Evolutionary conservation across 306 rosid genomes (phyloP).

Genomic region (Cercis canadensis): DNA sequence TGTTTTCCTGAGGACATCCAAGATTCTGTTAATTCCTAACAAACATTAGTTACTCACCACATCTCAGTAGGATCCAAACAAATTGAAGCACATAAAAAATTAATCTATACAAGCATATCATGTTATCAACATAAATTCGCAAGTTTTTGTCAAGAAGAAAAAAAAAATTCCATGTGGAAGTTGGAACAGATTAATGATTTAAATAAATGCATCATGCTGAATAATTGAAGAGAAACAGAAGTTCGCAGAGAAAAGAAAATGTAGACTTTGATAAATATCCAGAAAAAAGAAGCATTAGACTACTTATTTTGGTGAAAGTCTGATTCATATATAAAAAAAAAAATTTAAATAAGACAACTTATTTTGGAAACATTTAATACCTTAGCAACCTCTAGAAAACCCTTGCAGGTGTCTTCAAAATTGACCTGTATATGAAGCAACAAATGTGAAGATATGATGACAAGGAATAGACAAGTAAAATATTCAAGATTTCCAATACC

Average conservation of each 20-base stretch:
- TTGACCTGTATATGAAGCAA: conserved; percentile 68
- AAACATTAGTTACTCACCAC: no score
- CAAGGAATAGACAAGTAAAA: conserved; percentile 11
- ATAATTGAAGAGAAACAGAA: conserved; percentile 16
- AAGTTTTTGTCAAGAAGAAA: no score
- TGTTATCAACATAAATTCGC: no score
- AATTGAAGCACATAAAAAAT: no score
- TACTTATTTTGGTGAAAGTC: neutral
- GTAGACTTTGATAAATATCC: neutral
- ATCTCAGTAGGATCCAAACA: no score
- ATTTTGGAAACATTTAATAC: conserved; percentile 43
- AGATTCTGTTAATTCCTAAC: no score
- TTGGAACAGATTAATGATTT: no score
- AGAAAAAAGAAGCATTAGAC: neutral
- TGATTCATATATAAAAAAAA: no score
- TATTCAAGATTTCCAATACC: conserved; percentile 19
- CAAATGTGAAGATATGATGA: conserved; percentile 17
- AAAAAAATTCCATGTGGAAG: no score
- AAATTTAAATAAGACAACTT: no score
- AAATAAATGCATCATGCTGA: neutral
- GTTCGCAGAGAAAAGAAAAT: neutral
- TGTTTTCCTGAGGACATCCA: no score
- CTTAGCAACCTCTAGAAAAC: conserved; percentile 96
- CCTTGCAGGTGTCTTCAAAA: conserved; percentile 98
- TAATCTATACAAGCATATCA: no score